A percentile compares a stretch with the other conserved stretches of the same genome.
Conservation (phyloP, 306 rosid species). For the Fagus sylvatica region DNA sequence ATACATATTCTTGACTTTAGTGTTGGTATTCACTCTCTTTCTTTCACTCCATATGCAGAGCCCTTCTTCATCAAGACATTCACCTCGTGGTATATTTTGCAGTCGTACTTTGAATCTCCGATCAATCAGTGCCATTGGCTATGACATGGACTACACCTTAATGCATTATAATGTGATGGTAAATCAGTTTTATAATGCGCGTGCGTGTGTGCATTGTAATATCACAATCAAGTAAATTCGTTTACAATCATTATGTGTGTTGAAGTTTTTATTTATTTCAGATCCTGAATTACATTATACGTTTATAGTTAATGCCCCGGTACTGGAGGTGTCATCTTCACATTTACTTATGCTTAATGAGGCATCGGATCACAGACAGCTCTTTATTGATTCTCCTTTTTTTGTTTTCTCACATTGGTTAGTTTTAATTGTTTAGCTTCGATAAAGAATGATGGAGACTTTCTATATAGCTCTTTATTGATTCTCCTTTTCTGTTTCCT, state of each 20-base stretch:
- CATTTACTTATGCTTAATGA: constrained; percentile 10
- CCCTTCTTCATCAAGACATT: constrained; percentile 74
- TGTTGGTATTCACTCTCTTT: not conserved
- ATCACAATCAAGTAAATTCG: not conserved
- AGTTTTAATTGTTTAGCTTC: constrained; percentile 4
- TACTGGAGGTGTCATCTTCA: constrained; percentile 1
- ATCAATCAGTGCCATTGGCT: constrained; percentile 96
- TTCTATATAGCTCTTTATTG: not conserved
- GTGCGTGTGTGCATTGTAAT: not conserved
- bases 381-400: not conserved
- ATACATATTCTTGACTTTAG: not conserved
- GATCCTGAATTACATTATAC: constrained; percentile 6
- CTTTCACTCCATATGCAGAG: constrained; percentile 49
- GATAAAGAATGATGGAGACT: not conserved
- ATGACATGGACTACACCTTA: constrained; percentile 98
- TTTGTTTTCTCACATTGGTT: not conserved
- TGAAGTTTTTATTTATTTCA: constrained; percentile 6
- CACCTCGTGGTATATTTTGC: constrained; percentile 89
- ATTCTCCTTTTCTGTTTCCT: not conserved
- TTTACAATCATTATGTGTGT: constrained; percentile 6
- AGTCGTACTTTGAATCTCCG: constrained; percentile 93
- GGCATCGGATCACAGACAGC: not conserved
- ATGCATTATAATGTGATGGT: constrained; percentile 95
- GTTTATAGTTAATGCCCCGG: not conserved
- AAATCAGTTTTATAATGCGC: constrained; percentile 20